A percentile compares a stretch with the other conserved stretches of the same genome.
phyloP scores from a whole-genome alignment of 345 rosid species.

The Euphorbia tirucalli region DNA sequence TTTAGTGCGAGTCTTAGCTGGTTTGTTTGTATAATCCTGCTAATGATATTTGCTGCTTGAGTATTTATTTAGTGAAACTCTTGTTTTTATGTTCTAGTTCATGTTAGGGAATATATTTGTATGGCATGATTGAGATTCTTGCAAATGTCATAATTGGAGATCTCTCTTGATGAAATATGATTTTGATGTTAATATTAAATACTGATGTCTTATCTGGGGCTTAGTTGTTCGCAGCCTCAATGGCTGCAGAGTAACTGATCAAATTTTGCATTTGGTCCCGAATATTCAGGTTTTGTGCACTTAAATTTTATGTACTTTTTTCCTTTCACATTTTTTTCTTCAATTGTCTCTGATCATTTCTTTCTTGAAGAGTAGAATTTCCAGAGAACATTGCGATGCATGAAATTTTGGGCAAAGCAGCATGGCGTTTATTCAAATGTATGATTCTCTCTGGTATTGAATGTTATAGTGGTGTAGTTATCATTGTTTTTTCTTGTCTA shows the following conservation, averaged over 20 bases:
- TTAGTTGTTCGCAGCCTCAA: slow-evolving; percentile 89
- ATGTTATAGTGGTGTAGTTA: slow-evolving; percentile 8
- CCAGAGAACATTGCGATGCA: slow-evolving; percentile 88
- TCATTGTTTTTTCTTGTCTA: slow-evolving; percentile 3
- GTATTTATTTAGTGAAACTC: neutral
- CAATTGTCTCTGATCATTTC: slow-evolving; percentile 19
- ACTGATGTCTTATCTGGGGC: too few species aligned
- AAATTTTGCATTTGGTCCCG: slow-evolving; percentile 92
- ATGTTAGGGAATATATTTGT: neutral
- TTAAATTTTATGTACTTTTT: neutral
- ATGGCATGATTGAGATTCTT: too few species aligned
- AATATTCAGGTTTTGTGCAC: slow-evolving; percentile 68
- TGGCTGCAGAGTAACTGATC: slow-evolving; percentile 99
- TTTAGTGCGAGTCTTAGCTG: too few species aligned
- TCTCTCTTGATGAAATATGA: too few species aligned
- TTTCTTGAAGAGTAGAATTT: slow-evolving; percentile 54
- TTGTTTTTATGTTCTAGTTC: neutral
- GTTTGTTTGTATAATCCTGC: neutral
- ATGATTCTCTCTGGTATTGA: slow-evolving; percentile 21
- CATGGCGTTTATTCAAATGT: slow-evolving; percentile 99
- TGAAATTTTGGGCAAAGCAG: slow-evolving; percentile 94
- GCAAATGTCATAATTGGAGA: too few species aligned
- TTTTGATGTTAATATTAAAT: too few species aligned
- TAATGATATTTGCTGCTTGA: neutral
- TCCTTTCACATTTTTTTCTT: neutral